Evolutionary conservation across 1,139 yeast genomes (phyloP).

Genomic region (Ogataea hybrid): DNA sequence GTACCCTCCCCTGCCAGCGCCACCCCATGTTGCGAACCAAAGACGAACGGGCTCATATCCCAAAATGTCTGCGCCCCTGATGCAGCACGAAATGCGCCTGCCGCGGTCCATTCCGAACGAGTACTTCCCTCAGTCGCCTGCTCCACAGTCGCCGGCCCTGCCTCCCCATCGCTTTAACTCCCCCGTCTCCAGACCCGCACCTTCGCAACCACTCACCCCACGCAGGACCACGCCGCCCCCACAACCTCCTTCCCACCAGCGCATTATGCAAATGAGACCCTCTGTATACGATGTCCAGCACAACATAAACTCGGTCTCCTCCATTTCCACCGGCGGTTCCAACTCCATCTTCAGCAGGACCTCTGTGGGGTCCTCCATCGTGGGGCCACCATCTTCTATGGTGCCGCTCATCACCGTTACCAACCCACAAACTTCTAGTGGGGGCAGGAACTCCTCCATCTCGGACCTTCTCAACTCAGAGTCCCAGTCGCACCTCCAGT

Average conservation of each 20-base stretch:
- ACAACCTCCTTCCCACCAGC: constrained; percentile 9
- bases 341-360: constrained; percentile 26
- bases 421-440: background rate
- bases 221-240: constrained; percentile 12
- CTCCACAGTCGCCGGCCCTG: constrained; percentile 13
- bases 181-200: constrained; percentile 10
- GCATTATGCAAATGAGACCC: constrained; percentile 21
- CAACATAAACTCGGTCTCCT: constrained; percentile 17
- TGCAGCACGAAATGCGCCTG: constrained; percentile 14
- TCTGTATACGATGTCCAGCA: constrained; percentile 25
- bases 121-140: constrained; percentile 10
- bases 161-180: constrained; percentile 10
- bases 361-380: constrained; percentile 19
- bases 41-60: constrained; percentile 15
- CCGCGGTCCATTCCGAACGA: constrained; percentile 25
- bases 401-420: background rate
- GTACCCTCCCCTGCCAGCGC: constrained; percentile 3
- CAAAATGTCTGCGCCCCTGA: constrained; percentile 6
- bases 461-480: constrained; percentile 27
- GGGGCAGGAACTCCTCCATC: constrained; percentile 22
- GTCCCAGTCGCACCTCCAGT: constrained; percentile 7
- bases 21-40: constrained; percentile 7
- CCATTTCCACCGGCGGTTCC: constrained; percentile 23
- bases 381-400: constrained; percentile 5
- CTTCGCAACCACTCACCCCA: constrained; percentile 12